phyloP scores from a whole-genome alignment of 495 filamentous ascomycete species.

The Aspergillus conjunctus region DNA sequence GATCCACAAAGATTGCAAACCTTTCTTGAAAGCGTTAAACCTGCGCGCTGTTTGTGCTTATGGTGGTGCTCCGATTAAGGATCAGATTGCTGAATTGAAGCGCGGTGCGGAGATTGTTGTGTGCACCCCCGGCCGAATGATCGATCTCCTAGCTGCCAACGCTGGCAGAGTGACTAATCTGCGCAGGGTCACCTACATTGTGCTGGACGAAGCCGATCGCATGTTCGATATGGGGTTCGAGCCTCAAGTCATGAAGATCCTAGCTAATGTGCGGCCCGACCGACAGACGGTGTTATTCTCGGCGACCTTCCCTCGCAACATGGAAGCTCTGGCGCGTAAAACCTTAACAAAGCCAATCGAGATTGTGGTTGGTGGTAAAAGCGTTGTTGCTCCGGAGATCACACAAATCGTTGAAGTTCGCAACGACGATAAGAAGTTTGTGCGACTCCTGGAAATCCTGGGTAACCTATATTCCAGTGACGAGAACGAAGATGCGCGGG shows the following conservation, averaged over 20 bases:
- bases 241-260: conserved; percentile 96
- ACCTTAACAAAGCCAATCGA: conserved; percentile 83
- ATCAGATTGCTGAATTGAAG: conserved; percentile 96
- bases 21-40: conserved; percentile 85
- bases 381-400: conserved; percentile 92
- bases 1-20: conserved; percentile 91
- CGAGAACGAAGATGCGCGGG: conserved; percentile 79
- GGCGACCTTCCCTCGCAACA: conserved; percentile 91
- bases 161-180: conserved; percentile 90
- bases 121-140: conserved; percentile 94
- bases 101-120: conserved; percentile 94
- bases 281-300: conserved; percentile 95
- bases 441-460: conserved; percentile 79
- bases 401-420: conserved; percentile 91
- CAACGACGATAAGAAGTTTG: conserved; percentile 79
- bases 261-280: conserved; percentile 86
- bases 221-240: conserved; percentile 99
- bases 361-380: conserved; percentile 87
- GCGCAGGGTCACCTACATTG: conserved; percentile 84
- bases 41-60: conserved; percentile 95
- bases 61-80: conserved; percentile 94
- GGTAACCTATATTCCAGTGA: conserved; percentile 82
- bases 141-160: conserved; percentile 92
- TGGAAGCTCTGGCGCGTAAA: conserved; percentile 90
- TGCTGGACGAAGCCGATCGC: conserved; percentile 95